Conservation (phyloP, 371 early-diverging fungal genomes). For the Mortierella sp. region DNA sequence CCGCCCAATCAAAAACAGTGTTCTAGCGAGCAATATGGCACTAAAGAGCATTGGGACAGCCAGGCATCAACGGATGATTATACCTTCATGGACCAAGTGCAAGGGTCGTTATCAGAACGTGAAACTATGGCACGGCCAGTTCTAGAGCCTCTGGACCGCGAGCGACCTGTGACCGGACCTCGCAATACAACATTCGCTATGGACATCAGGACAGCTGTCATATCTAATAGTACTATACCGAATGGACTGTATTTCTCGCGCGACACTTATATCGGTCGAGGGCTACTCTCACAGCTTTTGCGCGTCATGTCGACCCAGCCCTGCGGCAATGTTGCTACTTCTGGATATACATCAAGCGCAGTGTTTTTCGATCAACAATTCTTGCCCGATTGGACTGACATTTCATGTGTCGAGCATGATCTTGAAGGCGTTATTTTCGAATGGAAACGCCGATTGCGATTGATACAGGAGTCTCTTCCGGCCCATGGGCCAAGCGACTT, state of each 20-base stretch:
- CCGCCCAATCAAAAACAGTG: background rate
- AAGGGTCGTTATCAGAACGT: background rate
- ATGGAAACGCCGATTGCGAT: background rate
- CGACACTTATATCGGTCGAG: slow-evolving; percentile 40
- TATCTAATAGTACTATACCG: slow-evolving; percentile 2
- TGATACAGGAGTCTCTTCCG: background rate
- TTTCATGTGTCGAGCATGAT: slow-evolving; percentile 15
- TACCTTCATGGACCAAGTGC: background rate
- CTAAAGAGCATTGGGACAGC: background rate
- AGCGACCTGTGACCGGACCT: background rate
- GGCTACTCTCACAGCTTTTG: slow-evolving; percentile 22
- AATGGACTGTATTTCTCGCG: slow-evolving; percentile 37
- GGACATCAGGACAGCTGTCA: background rate
- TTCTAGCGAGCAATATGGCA: background rate
- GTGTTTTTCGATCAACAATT: slow-evolving; percentile 26
- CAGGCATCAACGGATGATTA: background rate
- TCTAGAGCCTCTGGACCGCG: background rate
- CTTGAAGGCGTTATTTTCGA: slow-evolving; percentile 8
- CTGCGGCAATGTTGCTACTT: background rate
- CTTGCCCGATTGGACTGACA: slow-evolving; percentile 14
- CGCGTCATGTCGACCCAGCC: background rate
- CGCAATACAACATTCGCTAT: background rate
- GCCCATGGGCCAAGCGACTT: background rate
- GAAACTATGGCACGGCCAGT: background rate
- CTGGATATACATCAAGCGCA: background rate